Evolutionary conservation across 371 early-diverging fungal species (phyloP).

Genomic region (Mortierella sp.): DNA sequence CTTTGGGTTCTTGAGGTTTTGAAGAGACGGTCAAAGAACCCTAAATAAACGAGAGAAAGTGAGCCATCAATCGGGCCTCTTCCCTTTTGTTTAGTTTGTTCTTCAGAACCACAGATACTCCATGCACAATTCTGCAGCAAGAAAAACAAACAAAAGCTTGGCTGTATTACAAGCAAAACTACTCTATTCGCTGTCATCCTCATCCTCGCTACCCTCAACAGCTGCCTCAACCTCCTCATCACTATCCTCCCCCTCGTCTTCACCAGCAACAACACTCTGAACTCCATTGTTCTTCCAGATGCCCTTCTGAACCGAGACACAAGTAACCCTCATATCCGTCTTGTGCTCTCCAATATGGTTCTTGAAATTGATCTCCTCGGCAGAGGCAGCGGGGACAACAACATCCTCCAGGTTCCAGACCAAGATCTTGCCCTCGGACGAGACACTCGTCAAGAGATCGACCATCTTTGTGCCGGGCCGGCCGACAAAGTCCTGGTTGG

Average conservation of each 20-base stretch:
- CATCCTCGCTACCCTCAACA: slow-evolving; percentile 25
- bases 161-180: slow-evolving; percentile 1
- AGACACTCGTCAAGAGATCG: slow-evolving; percentile 69
- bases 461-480: slow-evolving; percentile 57
- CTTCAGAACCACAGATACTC: no score
- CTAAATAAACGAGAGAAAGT: no score
- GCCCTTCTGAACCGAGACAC: slow-evolving; percentile 63
- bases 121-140: no score
- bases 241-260: slow-evolving; percentile 18
- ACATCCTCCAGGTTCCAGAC: slow-evolving; percentile 73
- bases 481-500: slow-evolving; percentile 51
- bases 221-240: slow-evolving; percentile 10
- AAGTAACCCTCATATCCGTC: slow-evolving; percentile 78
- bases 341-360: slow-evolving; percentile 72
- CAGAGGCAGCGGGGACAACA: slow-evolving; percentile 34
- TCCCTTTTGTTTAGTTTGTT: no score
- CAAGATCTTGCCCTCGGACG: slow-evolving; percentile 82
- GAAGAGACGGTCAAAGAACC: no score
- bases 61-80: no score
- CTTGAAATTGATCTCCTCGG: slow-evolving; percentile 42
- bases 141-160: no score
- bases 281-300: slow-evolving; percentile 54
- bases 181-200: slow-evolving; percentile 9
- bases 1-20: no score
- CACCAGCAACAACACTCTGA: slow-evolving; percentile 10